phyloP scores from a whole-genome alignment of 108 stramenopile genomes.

The Nannochloropsis gaditana region DNA sequence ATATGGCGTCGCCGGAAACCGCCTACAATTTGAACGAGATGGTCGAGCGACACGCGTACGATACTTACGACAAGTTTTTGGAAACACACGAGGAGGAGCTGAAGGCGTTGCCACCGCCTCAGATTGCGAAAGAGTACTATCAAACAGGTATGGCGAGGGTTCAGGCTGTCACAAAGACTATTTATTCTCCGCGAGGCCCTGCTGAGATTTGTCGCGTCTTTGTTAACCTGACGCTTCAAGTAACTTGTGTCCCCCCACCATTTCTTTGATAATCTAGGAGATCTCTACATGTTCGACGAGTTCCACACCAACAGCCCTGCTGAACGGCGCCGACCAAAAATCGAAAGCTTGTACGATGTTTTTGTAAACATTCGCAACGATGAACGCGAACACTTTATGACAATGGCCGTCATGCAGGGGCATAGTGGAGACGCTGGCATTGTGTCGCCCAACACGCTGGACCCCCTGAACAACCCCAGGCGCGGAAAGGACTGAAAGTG shows the following conservation, averaged over 20 bases:
- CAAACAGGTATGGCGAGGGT: background rate
- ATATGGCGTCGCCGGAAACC: constrained; percentile 60
- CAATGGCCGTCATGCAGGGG: constrained; percentile 40
- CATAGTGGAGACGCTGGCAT: background rate
- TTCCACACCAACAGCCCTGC: constrained; percentile 47
- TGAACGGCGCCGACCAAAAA: constrained; percentile 6
- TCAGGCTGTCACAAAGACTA: background rate
- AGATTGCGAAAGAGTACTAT: constrained; percentile 63
- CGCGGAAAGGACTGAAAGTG: background rate
- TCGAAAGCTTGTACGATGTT: constrained; percentile 69
- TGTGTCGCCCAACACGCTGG: background rate
- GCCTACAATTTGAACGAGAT: constrained; percentile 74
- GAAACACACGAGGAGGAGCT: constrained; percentile 62
- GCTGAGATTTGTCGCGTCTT: constrained; percentile 16
- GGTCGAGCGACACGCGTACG: constrained; percentile 75
- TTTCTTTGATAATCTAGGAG: constrained; percentile 57
- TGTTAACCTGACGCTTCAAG: background rate
- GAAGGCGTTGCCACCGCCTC: constrained; percentile 58
- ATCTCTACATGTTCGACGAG: constrained; percentile 52
- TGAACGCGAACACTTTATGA: constrained; percentile 67
- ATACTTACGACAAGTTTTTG: constrained; percentile 70
- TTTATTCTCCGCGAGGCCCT: too few species aligned
- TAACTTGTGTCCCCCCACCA: background rate
- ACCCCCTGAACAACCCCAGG: background rate
- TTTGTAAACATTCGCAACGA: constrained; percentile 74